These are phyloP conservation scores for Guillardia theta DNA, from an alignment of 78 protist species.

Conservation along the genomic window DNA sequence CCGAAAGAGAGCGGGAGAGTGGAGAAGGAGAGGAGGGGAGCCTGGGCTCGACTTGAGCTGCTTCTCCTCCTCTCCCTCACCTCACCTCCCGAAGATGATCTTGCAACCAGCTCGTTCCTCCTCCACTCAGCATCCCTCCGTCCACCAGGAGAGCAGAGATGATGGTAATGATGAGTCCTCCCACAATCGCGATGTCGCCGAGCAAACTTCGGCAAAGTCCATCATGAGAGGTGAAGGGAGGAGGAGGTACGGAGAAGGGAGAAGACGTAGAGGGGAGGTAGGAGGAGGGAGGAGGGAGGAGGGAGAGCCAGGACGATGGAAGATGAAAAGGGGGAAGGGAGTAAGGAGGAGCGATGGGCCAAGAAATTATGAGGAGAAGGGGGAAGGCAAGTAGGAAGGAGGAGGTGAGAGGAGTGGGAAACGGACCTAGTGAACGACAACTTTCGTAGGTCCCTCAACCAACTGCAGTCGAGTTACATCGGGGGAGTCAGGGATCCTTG, in stretches of 20 bases:
- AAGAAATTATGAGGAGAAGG: neutral
- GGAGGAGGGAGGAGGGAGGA: neutral
- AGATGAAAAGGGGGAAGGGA: neutral
- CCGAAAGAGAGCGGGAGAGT: neutral
- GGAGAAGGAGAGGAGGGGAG: no score
- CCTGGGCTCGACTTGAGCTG: no score
- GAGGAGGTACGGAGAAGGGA: neutral
- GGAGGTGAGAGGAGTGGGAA: neutral
- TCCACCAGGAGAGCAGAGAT: no score
- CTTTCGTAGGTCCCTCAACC: neutral
- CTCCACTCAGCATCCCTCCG: neutral
- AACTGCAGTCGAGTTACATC: no score
- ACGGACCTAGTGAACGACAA: neutral
- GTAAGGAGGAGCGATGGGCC: neutral
- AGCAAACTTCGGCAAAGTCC: neutral
- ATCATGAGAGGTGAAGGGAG: neutral
- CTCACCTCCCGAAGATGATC: no score
- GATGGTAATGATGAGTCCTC: no score
- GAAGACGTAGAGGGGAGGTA: neutral
- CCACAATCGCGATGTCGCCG: no score
- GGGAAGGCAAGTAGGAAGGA: neutral
- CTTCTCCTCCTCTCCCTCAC: no score
- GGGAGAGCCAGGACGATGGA: neutral
- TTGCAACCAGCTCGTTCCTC: neutral
- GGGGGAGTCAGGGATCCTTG: no score